phyloP scores from a whole-genome alignment of 1,284 basidiomycete species.

The Sporisorium scitamineum region DNA sequence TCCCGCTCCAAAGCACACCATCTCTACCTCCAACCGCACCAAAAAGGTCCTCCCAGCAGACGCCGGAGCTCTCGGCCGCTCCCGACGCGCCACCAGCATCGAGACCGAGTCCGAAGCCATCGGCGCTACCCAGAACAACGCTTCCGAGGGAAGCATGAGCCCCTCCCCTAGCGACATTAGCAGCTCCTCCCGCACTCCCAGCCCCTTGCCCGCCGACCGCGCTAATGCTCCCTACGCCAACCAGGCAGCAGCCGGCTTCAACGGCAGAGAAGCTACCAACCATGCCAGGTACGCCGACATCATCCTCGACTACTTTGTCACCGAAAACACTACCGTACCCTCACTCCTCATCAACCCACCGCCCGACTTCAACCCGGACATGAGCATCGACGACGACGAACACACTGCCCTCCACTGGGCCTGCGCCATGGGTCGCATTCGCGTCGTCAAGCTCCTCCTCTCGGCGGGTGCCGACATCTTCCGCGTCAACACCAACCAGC shows the following conservation, averaged over 20 bases:
- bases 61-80: constrained; percentile 56
- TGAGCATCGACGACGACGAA: constrained; percentile 97
- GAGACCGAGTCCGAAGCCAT: constrained; percentile 63
- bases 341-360: constrained; percentile 89
- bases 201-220: constrained; percentile 73
- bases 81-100: constrained; percentile 63
- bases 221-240: constrained; percentile 45
- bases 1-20: constrained; percentile 94
- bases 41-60: constrained; percentile 62
- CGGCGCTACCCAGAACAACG: constrained; percentile 72
- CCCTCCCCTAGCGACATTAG: constrained; percentile 85
- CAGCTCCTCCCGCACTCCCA: constrained; percentile 88
- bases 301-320: constrained; percentile 98
- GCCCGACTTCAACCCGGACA: constrained; percentile 92
- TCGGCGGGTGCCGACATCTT: constrained; percentile 97
- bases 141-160: constrained; percentile 74
- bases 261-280: constrained; percentile 42
- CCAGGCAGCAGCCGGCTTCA: constrained; percentile 20
- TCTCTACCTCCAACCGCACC: constrained; percentile 65
- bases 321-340: constrained; percentile 93
- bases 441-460: constrained; percentile 93
- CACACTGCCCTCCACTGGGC: constrained; percentile 99
- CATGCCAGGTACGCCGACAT: constrained; percentile 83
- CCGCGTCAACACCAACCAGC: constrained; percentile 94
- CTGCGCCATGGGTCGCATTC: constrained; percentile 97